phyloP scores from a whole-genome alignment of 352 stramenopile species.

The Plasmopara viticola region DNA sequence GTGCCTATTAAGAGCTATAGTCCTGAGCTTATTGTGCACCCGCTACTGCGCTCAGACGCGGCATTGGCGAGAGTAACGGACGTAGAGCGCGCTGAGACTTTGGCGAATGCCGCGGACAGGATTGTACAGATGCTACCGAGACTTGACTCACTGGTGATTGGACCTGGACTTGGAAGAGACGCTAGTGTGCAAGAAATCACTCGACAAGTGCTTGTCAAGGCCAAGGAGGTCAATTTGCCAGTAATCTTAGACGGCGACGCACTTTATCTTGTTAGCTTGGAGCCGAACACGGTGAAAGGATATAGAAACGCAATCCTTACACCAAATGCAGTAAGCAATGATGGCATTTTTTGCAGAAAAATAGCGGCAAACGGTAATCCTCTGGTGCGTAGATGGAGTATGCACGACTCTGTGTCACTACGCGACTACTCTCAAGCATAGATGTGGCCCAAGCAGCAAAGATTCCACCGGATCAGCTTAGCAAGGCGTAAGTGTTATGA shows the following conservation, averaged over 20 bases:
- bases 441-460: slow-evolving; percentile 44
- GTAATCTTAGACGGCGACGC: slow-evolving; percentile 95
- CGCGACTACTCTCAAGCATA: slow-evolving; percentile 32
- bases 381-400: slow-evolving; percentile 66
- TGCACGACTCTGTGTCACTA: slow-evolving; percentile 54
- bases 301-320: slow-evolving; percentile 88
- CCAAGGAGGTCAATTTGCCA: slow-evolving; percentile 62
- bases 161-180: slow-evolving; percentile 91
- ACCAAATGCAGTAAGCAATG: slow-evolving; percentile 79
- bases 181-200: slow-evolving; percentile 76
- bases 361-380: background rate
- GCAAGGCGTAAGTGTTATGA: slow-evolving; percentile 41
- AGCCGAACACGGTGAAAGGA: slow-evolving; percentile 53
- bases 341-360: background rate
- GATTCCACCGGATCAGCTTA: slow-evolving; percentile 46
- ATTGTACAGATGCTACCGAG: slow-evolving; percentile 58
- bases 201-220: slow-evolving; percentile 59
- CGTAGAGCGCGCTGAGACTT: slow-evolving; percentile 17
- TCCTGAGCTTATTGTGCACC: slow-evolving; percentile 94
- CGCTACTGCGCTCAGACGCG: slow-evolving; percentile 57
- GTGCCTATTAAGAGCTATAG: slow-evolving; percentile 97
- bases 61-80: slow-evolving; percentile 11
- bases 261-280: slow-evolving; percentile 85
- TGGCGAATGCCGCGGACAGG: slow-evolving; percentile 33
- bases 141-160: slow-evolving; percentile 83